A percentile compares a stretch with the other conserved stretches of the same genome.
Conservation (phyloP, 257 asterid species). For the Voacanga thouarsii region DNA sequence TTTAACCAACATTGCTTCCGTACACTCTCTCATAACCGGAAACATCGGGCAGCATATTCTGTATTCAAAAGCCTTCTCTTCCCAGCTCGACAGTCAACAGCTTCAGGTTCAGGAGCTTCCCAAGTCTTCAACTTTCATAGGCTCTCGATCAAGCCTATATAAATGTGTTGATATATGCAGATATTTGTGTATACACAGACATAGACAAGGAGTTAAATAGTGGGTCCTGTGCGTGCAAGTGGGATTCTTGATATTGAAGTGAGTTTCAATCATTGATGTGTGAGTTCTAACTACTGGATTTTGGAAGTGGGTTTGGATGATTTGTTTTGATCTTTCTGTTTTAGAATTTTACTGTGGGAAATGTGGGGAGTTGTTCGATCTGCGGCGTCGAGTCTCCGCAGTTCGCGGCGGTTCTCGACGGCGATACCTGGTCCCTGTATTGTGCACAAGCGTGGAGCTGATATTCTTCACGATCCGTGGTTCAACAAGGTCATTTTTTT, state of each 20-base stretch:
- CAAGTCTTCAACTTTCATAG: not conserved
- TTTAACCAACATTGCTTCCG: not conserved
- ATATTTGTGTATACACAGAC: not conserved
- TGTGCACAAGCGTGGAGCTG: conserved; percentile 96
- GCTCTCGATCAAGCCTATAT: not conserved
- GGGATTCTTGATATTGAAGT: not conserved
- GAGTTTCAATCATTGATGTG: not conserved
- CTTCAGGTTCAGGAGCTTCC: not conserved
- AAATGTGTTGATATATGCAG: not conserved
- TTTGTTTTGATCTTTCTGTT: not conserved
- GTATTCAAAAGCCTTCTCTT: not conserved
- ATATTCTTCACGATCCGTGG: conserved; percentile 98
- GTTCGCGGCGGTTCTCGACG: conserved; percentile 56
- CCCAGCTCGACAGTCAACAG: not conserved
- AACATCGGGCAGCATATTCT: conserved; percentile 3
- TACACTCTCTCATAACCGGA: not conserved
- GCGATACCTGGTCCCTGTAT: conserved; percentile 89
- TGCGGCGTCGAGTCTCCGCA: conserved; percentile 67
- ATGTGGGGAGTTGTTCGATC: conserved; percentile 91
- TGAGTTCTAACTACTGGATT: not conserved
- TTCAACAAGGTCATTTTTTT: conserved; percentile 70
- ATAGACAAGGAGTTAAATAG: not conserved
- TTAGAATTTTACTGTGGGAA: not conserved
- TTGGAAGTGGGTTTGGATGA: not conserved
- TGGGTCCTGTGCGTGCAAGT: not conserved